These are phyloP conservation scores for Chalaropsis thielavioides DNA, from an alignment of 2,329 filamentous ascomycete species.

Conservation along the genomic window DNA sequence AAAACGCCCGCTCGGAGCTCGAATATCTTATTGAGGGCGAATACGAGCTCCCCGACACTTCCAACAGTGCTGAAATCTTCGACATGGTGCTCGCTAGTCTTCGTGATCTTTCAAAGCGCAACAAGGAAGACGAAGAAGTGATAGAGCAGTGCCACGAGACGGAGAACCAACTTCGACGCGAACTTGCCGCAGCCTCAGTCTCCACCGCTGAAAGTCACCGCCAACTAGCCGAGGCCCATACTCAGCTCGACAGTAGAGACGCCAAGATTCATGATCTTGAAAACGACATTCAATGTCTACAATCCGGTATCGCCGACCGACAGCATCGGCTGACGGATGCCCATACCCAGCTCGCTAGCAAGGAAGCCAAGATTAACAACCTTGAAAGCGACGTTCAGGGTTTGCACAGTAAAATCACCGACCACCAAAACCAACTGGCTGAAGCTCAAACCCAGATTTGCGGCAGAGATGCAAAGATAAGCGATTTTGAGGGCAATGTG, in stretches of 20 bases:
- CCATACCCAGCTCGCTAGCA: slow-evolving; percentile 25
- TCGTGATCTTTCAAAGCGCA: slow-evolving; percentile 33
- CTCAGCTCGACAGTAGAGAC: slow-evolving; percentile 27
- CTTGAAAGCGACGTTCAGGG: slow-evolving; percentile 36
- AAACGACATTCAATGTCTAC: slow-evolving; percentile 35
- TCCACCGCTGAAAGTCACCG: slow-evolving; percentile 35
- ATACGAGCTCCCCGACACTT: slow-evolving; percentile 36
- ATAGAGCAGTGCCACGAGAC: slow-evolving; percentile 47
- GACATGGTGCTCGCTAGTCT: slow-evolving; percentile 39
- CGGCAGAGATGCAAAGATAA: slow-evolving; percentile 28
- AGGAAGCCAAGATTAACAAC: slow-evolving; percentile 30
- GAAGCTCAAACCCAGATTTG: slow-evolving; percentile 25
- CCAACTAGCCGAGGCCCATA: slow-evolving; percentile 28
- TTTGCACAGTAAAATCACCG: slow-evolving; percentile 36
- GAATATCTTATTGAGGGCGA: slow-evolving; percentile 49
- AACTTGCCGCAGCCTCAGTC: slow-evolving; percentile 38
- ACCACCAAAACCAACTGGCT: slow-evolving; percentile 29
- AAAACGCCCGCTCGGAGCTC: slow-evolving; percentile 43
- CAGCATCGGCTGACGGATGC: slow-evolving; percentile 29
- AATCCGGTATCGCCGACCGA: slow-evolving; percentile 34
- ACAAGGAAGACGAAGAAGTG: slow-evolving; percentile 35
- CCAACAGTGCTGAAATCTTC: slow-evolving; percentile 40
- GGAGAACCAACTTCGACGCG: slow-evolving; percentile 40
- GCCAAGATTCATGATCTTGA: slow-evolving; percentile 34
- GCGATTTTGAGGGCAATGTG: slow-evolving; percentile 36